phyloP scores from a whole-genome alignment of 768 basidiomycete genomes.

The Termitomyces sp. region DNA sequence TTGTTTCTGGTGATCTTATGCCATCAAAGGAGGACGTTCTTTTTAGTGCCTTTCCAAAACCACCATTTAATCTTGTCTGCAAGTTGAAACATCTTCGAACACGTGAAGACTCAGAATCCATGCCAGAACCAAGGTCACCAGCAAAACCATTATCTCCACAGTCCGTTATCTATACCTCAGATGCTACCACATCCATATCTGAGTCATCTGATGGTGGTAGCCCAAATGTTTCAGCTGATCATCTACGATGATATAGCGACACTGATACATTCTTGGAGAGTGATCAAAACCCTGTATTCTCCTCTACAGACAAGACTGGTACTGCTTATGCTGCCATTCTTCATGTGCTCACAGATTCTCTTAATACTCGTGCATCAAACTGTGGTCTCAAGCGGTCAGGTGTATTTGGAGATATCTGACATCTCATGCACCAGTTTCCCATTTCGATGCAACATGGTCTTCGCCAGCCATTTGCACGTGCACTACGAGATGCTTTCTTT shows the following conservation, averaged over 20 bases:
- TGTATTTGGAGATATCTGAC: no score
- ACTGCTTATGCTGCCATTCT: no score
- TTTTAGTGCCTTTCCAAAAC: no score
- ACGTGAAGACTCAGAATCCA: not conserved
- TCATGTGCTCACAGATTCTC: not conserved
- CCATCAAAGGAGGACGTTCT: no score
- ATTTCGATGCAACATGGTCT: constrained; percentile 20
- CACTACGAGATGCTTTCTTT: constrained; percentile 19
- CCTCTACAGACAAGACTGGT: not conserved
- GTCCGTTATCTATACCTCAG: not conserved
- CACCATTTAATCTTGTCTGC: no score
- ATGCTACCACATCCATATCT: not conserved
- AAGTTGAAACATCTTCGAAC: no score
- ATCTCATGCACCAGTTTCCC: constrained; percentile 16
- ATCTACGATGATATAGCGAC: not conserved
- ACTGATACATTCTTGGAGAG: no score
- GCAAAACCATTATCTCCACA: not conserved
- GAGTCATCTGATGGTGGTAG: not conserved
- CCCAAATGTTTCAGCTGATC: not conserved
- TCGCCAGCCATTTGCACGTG: constrained; percentile 15
- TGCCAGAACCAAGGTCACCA: not conserved
- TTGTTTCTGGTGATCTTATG: no score
- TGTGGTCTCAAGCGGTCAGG: not conserved
- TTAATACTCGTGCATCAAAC: not conserved
- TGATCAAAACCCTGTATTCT: no score